These are phyloP conservation scores for Protostelium mycophagum DNA, from an alignment of 78 protist species.

Conservation along the genomic window DNA sequence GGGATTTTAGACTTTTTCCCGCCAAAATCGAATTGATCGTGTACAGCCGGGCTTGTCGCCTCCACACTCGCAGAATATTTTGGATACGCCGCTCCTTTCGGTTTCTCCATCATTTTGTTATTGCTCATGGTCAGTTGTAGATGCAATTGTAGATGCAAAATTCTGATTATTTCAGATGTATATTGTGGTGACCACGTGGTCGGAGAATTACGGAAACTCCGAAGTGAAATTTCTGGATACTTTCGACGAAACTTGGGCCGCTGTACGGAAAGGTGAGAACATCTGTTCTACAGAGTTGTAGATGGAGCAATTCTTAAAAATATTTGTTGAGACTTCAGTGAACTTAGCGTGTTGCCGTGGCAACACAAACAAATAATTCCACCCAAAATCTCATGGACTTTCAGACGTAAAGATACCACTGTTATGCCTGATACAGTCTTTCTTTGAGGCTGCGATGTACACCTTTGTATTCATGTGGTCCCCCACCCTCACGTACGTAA, in stretches of 20 bases:
- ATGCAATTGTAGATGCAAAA: not conserved
- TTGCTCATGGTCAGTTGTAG: not conserved
- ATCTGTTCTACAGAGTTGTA: not conserved
- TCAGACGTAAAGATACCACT: conserved; percentile 13
- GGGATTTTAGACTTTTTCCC: no score
- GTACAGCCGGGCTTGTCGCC: conserved; percentile 75
- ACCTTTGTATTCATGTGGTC: conserved; percentile 94
- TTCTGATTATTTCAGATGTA: not conserved
- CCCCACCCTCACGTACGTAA: conserved; percentile 51
- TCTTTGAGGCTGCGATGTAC: conserved; percentile 94
- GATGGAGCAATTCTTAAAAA: not conserved
- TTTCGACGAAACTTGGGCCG: conserved; percentile 5
- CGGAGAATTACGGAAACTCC: conserved; percentile 78
- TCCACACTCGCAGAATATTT: conserved; percentile 28
- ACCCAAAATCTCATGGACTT: no score
- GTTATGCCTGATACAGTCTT: conserved; percentile 69
- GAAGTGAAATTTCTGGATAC: not conserved
- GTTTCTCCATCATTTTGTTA: conserved; percentile 24
- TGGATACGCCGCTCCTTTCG: conserved; percentile 89
- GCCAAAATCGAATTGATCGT: not conserved
- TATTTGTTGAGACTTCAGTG: no score
- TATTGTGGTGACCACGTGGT: conserved; percentile 41
- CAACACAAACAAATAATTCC: no score
- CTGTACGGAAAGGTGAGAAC: conserved; percentile 4
- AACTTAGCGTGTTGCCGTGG: no score